Percentiles rank a stretch among this genome's conserved stretches.
phyloP scores from a whole-genome alignment of 768 basidiomycete genomes.

The Amanita subjunquillea region DNA sequence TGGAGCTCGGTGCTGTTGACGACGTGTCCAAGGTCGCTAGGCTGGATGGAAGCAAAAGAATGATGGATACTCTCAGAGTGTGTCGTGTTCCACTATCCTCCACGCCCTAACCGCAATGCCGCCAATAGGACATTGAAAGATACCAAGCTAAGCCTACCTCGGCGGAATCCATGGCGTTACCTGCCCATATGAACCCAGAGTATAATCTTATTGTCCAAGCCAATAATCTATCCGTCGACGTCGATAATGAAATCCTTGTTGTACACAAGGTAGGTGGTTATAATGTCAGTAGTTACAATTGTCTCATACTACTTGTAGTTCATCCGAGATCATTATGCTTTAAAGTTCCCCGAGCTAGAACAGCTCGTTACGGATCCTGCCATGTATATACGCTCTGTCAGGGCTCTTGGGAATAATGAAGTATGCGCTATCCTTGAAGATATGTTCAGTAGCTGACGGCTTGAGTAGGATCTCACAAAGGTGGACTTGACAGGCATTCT shows the following conservation, averaged over 20 bases:
- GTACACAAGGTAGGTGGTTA: conserved; percentile 73
- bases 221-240: conserved; percentile 95
- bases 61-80: conserved; percentile 82
- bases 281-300: conserved; percentile 7
- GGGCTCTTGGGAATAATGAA: conserved; percentile 77
- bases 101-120: not conserved
- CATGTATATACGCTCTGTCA: conserved; percentile 88
- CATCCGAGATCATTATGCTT: conserved; percentile 93
- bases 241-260: conserved; percentile 95
- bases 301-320: conserved; percentile 41
- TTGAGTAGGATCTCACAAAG: conserved; percentile 71
- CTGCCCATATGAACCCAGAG: conserved; percentile 86
- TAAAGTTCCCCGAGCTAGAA: conserved; percentile 94
- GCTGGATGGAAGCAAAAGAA: conserved; percentile 77
- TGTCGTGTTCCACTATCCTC: not conserved
- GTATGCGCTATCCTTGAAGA: conserved; percentile 23
- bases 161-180: conserved; percentile 65
- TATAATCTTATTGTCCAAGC: conserved; percentile 95
- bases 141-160: conserved; percentile 75
- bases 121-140: conserved; percentile 73
- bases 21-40: conserved; percentile 87
- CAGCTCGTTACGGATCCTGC: conserved; percentile 87
- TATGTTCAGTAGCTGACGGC: conserved; percentile 2
- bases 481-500: conserved; percentile 72
- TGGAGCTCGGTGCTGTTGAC: conserved; percentile 80